Evolutionary conservation across 768 basidiomycete genomes (phyloP).

Genomic region (Termitomyces sp.): DNA sequence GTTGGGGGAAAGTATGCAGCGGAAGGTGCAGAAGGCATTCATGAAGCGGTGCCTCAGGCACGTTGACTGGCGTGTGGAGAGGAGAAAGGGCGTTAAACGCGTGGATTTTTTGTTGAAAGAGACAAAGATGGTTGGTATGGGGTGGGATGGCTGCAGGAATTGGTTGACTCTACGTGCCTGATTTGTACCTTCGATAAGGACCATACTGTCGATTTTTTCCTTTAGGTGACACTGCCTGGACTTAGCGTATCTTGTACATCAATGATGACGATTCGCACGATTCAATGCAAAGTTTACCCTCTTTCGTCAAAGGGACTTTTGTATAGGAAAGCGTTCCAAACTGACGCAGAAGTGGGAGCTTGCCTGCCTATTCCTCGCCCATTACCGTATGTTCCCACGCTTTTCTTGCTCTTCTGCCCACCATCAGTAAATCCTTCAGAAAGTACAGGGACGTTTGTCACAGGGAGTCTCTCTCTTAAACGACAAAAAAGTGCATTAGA

Average conservation of each 20-base stretch:
- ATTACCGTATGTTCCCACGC: not conserved
- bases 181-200: not conserved
- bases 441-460: not conserved
- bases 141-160: slow-evolving; percentile 30
- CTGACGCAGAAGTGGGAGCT: not conserved
- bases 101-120: slow-evolving; percentile 53
- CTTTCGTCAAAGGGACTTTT: no score
- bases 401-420: not conserved
- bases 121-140: slow-evolving; percentile 46
- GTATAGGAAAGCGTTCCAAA: not conserved
- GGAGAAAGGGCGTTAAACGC: slow-evolving; percentile 50
- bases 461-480: not conserved
- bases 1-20: slow-evolving; percentile 24
- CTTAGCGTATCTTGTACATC: not conserved
- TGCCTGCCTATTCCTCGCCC: not conserved
- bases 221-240: not conserved
- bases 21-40: slow-evolving; percentile 31
- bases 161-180: slow-evolving; percentile 18
- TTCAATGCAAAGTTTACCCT: not conserved
- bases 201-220: not conserved
- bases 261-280: not conserved
- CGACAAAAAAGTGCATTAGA: not conserved
- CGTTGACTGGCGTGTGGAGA: slow-evolving; percentile 22
- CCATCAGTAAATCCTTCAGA: no score
- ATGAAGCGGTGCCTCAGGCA: slow-evolving; percentile 27